Evolutionary conservation across 164 flowering plant genomes (phyloP).

Genomic region (Magnolia kwangsiensis): DNA sequence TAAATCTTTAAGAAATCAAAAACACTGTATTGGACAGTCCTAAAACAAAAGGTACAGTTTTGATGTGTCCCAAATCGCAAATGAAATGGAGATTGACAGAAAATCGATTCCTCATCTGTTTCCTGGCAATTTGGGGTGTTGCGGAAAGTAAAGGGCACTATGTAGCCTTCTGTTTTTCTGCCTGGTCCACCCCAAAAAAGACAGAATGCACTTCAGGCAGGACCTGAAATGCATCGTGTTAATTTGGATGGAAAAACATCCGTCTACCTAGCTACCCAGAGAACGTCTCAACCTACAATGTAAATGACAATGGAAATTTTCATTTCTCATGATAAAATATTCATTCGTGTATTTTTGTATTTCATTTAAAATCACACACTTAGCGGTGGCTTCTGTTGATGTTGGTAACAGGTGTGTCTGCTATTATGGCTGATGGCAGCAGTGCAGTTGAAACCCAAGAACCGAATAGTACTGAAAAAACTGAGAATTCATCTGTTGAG

Average conservation of each 20-base stretch:
- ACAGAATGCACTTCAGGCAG: not conserved
- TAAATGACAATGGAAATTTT: not conserved
- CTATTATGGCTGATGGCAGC: not conserved
- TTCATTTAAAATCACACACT: not conserved
- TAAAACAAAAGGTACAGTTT: no score
- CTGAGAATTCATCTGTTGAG: conserved; percentile 12
- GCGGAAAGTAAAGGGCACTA: no score
- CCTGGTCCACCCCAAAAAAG: no score
- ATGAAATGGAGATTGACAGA: no score
- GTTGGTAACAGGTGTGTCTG: not conserved
- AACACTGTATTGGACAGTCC: no score
- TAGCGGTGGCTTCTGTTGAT: not conserved
- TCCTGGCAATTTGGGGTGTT: no score
- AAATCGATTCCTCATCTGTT: no score
- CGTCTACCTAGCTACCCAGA: not conserved
- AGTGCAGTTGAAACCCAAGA: not conserved
- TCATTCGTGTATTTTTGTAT: not conserved
- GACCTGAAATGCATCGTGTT: not conserved
- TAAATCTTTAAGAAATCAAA: no score
- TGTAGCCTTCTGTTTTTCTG: no score
- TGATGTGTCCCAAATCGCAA: no score
- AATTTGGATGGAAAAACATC: not conserved
- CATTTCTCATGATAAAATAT: not conserved
- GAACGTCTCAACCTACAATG: not conserved
- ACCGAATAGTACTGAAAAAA: not conserved